Evolutionary conservation across 805 yeast species (phyloP).

Genomic region (Saccharomycopsis sp.): DNA sequence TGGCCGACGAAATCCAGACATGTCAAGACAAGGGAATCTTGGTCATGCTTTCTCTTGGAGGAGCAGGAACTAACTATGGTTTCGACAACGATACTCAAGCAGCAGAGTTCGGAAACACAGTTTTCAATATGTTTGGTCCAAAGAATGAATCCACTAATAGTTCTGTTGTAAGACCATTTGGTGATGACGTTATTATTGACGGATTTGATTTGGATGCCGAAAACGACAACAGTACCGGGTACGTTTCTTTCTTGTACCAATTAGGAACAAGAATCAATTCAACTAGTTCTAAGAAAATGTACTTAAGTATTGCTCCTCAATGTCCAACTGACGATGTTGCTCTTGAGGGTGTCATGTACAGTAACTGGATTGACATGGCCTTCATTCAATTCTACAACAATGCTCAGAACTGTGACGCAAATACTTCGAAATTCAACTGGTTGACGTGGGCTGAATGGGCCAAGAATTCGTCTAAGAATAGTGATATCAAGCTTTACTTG

Average conservation of each 20-base stretch:
- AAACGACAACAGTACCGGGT: slow-evolving; percentile 41
- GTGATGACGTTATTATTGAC: slow-evolving; percentile 49
- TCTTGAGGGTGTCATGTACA: slow-evolving; percentile 33
- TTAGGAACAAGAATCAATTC: slow-evolving; percentile 30
- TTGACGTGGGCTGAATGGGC: slow-evolving; percentile 58
- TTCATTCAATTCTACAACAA: slow-evolving; percentile 67
- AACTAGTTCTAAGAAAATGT: slow-evolving; percentile 43
- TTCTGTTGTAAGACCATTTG: slow-evolving; percentile 35
- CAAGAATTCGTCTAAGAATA: slow-evolving; percentile 51
- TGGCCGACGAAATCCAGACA: slow-evolving; percentile 61
- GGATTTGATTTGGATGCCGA: slow-evolving; percentile 74
- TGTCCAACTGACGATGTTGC: slow-evolving; percentile 54
- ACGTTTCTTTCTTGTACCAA: slow-evolving; percentile 42
- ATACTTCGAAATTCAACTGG: slow-evolving; percentile 30
- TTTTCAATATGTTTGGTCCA: slow-evolving; percentile 58
- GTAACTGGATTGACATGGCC: slow-evolving; percentile 43
- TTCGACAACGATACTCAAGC: slow-evolving; percentile 30
- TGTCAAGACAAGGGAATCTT: slow-evolving; percentile 80
- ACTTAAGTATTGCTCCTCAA: slow-evolving; percentile 60
- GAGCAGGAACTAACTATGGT: slow-evolving; percentile 32
- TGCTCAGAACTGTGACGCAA: slow-evolving; percentile 36
- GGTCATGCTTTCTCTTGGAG: slow-evolving; percentile 63
- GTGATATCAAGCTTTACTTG: slow-evolving; percentile 58
- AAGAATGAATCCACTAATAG: slow-evolving; percentile 6
- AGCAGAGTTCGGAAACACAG: slow-evolving; percentile 40